These are phyloP conservation scores for Coelastrella sp. DNA, from an alignment of 139 green algal species.

Conservation along the genomic window DNA sequence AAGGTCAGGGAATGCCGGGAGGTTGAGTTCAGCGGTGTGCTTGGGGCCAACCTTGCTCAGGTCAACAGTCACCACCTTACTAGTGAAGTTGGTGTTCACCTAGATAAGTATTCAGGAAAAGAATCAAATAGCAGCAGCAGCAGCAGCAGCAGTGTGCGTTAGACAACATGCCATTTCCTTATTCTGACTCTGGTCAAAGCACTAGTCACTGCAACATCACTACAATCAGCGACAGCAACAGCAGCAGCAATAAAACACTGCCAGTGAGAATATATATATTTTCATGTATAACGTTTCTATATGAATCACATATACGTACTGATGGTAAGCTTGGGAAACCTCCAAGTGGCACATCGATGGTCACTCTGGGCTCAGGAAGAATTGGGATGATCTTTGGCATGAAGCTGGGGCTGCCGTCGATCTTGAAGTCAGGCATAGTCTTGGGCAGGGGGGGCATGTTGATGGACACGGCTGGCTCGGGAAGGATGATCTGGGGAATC, in stretches of 20 bases:
- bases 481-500: slow-evolving; percentile 39
- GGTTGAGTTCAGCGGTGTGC: slow-evolving; percentile 35
- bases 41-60: slow-evolving; percentile 14
- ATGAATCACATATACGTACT: neutral
- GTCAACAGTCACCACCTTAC: slow-evolving; percentile 13
- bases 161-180: neutral
- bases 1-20: slow-evolving; percentile 12
- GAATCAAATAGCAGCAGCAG: neutral
- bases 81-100: slow-evolving; percentile 3
- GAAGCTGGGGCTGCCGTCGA: slow-evolving; percentile 4
- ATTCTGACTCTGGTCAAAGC: too few relatives aligned
- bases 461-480: slow-evolving; percentile 26
- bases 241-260: too few relatives aligned
- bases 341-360: slow-evolving; percentile 5
- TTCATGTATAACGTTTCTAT: too few relatives aligned
- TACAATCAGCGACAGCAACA: neutral
- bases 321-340: neutral
- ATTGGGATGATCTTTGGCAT: slow-evolving; percentile 44
- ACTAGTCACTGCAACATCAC: too few relatives aligned
- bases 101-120: too few relatives aligned
- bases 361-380: slow-evolving; percentile 37
- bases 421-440: neutral
- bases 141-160: neutral
- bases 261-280: too few relatives aligned
- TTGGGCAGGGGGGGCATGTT: slow-evolving; percentile 21